Evolutionary conservation across 257 asterid species (phyloP).

Genomic region (Schizonepeta tenuifolia): DNA sequence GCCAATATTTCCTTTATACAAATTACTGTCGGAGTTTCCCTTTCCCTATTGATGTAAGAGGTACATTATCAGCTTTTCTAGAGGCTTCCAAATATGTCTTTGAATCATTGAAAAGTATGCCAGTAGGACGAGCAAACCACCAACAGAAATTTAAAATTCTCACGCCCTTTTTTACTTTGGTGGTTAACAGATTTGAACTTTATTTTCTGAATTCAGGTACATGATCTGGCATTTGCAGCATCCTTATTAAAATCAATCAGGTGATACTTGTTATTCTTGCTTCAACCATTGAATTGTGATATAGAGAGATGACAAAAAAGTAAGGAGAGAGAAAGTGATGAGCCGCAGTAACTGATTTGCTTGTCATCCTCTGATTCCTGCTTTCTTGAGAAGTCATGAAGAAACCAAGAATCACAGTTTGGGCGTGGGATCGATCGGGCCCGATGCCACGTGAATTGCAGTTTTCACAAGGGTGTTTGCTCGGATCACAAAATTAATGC

Average conservation of each 20-base stretch:
- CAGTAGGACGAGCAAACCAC: not conserved
- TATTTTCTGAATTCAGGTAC: not conserved
- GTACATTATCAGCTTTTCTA: not conserved
- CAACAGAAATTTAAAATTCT: not conserved
- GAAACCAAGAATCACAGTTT: conserved; percentile 8
- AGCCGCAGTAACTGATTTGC: too few species aligned
- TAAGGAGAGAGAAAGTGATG: too few species aligned
- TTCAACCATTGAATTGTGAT: not conserved
- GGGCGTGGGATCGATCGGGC: conserved; percentile 7
- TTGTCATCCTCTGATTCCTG: too few species aligned
- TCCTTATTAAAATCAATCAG: not conserved
- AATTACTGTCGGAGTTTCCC: too few species aligned
- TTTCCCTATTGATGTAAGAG: too few species aligned
- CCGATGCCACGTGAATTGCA: conserved; percentile 36
- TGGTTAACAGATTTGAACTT: not conserved
- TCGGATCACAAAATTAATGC: conserved; percentile 27
- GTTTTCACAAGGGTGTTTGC: conserved; percentile 1
- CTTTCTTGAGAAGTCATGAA: not conserved
- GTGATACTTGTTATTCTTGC: not conserved
- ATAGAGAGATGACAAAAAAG: too few species aligned
- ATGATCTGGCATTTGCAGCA: not conserved
- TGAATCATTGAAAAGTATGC: not conserved
- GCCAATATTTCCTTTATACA: not conserved
- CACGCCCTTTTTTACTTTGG: not conserved
- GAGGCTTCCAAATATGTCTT: not conserved